These are phyloP conservation scores for Quercus variabilis DNA, from an alignment of 306 rosid genomes.

Conservation along the genomic window DNA sequence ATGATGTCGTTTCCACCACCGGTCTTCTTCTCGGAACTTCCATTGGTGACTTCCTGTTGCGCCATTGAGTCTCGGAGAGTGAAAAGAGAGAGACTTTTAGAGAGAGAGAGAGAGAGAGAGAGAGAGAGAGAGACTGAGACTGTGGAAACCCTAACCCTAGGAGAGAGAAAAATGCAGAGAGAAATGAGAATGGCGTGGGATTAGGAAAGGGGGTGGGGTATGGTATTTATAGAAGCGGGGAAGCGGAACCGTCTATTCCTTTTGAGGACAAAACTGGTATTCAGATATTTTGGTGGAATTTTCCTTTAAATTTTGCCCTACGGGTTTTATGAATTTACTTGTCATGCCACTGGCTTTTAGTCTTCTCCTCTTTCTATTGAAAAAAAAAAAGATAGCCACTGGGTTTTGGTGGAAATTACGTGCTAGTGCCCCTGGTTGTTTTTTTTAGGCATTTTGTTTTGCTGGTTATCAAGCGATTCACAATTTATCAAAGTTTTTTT, in stretches of 20 bases:
- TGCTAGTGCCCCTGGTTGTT: too few relatives aligned
- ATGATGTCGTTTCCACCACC: background rate
- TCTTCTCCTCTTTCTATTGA: too few relatives aligned
- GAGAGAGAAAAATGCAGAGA: conserved; percentile 30
- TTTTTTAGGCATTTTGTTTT: too few relatives aligned
- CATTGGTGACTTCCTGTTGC: conserved; percentile 52
- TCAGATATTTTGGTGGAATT: background rate
- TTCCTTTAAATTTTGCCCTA: background rate
- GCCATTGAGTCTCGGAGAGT: conserved; percentile 42
- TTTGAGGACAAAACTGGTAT: conserved; percentile 41
- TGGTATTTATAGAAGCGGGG: conserved; percentile 52
- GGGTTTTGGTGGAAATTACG: too few relatives aligned
- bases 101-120: background rate
- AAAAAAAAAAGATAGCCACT: too few relatives aligned
- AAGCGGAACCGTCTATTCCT: conserved; percentile 34
- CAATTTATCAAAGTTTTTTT: too few relatives aligned
- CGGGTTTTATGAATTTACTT: background rate
- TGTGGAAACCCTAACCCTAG: conserved; percentile 40
- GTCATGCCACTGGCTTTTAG: background rate
- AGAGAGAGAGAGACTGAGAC: background rate
- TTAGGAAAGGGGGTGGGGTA: conserved; percentile 12
- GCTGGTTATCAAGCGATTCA: too few relatives aligned
- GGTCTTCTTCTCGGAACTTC: conserved; percentile 37
- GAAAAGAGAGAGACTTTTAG: background rate
- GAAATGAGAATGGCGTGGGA: conserved; percentile 31